Evolutionary conservation across 352 stramenopile species (phyloP), one percentile per base, ranked within the genome.

Genomic region (Phytopythium ostracodes): DNA sequence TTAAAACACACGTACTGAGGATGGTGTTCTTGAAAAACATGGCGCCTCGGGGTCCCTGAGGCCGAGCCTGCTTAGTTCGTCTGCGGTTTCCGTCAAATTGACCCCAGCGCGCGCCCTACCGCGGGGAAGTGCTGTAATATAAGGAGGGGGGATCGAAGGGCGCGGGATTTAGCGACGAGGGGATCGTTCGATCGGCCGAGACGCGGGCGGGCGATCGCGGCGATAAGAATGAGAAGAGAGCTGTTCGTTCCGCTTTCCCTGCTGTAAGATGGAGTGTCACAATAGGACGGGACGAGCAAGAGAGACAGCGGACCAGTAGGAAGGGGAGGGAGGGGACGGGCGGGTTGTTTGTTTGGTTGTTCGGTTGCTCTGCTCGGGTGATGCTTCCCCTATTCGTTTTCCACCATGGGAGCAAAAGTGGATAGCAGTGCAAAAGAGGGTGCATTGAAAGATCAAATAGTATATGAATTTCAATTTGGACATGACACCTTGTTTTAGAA

Each of bases 21-120:
- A 90, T 68, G 59, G 81, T 90, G 73, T 90, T 90, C 75, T 88
- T 90, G 78, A 90, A 76, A 33, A 79, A 62, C 68, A 79, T 76
- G 47, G 54, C 66, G 49, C 43, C 47, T 10, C n/a, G 15, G 4
- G 10, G 43, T 25, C 17, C 18, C 22, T 54, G 47, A 22, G n/a
- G 47, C n/a, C 47, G 29, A 3, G 29, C 3, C 29, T 33, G 29
- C 4, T 33, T 33, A 33, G 3, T 33, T 33, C 7, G 50, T 27
- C 31, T 17, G 29, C 24, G 31, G 12, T 4, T 10, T 27, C 29
- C 33, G 51, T 36, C 20, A 2, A 31, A 27, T 18, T 18, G 24
- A 20, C 33, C 33, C 12, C 33, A 9, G 51, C 29, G 4, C 10
- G n/a, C 44, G 44, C 10, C 33, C 33, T 15, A 38, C 33, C 10